A percentile compares a stretch with the other conserved stretches of the same genome.
Evolutionary conservation across 768 basidiomycete genomes (phyloP).

Genomic region (Daedalea quercina): DNA sequence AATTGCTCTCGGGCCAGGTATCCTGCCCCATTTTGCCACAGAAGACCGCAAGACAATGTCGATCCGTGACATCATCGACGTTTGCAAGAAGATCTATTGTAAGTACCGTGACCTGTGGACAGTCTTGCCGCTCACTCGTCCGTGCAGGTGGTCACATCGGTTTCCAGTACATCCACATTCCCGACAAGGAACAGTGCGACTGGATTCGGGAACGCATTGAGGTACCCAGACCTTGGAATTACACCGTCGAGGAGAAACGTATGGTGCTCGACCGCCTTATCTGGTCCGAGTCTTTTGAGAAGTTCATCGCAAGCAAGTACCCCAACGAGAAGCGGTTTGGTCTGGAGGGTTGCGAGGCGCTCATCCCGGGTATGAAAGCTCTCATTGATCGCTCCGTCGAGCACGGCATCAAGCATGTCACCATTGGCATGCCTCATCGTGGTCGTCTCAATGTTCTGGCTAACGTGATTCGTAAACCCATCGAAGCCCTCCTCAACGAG

Average conservation of each 20-base stretch:
- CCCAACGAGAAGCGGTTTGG: conserved; percentile 99
- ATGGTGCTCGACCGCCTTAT: conserved; percentile 99
- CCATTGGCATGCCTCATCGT: conserved; percentile 99
- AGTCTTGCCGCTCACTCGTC: conserved; percentile 1
- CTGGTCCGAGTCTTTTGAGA: conserved; percentile 99
- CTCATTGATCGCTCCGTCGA: conserved; percentile 98
- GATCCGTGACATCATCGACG: conserved; percentile 84
- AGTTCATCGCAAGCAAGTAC: conserved; percentile 97
- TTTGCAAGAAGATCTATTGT: conserved; percentile 94
- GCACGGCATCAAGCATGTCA: conserved; percentile 90
- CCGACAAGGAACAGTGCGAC: conserved; percentile 97
- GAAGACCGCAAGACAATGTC: conserved; percentile 85
- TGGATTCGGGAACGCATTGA: conserved; percentile 98
- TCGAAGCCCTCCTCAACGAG: conserved; percentile 97
- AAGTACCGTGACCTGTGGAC: conserved; percentile 24
- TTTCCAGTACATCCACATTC: conserved; percentile 92
- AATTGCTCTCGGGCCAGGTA: conserved; percentile 91
- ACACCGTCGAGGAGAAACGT: conserved; percentile 95
- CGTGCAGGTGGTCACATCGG: conserved; percentile 75
- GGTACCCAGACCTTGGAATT: conserved; percentile 94
- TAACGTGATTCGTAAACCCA: conserved; percentile 97
- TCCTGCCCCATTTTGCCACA: conserved; percentile 90
- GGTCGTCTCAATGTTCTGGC: conserved; percentile 96
- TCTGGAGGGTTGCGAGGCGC: conserved; percentile 94
- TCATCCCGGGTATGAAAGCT: conserved; percentile 99